Percentiles rank a stretch among this genome's conserved stretches.
Evolutionary conservation across 495 filamentous ascomycete genomes (phyloP).

Genomic region (Aspergillus taichungensis): DNA sequence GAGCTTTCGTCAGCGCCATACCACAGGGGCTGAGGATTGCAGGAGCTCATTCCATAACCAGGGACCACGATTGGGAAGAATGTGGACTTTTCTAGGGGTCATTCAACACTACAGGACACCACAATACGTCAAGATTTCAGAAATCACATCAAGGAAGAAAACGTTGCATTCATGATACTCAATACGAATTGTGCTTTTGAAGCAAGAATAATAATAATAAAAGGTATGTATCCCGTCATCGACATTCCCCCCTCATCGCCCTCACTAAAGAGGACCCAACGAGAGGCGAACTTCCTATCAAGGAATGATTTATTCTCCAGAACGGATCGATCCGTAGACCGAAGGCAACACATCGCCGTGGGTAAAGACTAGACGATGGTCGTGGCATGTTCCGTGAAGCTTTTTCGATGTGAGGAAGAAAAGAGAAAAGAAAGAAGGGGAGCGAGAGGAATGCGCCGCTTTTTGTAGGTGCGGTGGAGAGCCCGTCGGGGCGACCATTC

Average conservation of each 20-base stretch:
- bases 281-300: constrained; percentile 58
- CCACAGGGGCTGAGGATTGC: too few relatives aligned
- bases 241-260: constrained; percentile 58
- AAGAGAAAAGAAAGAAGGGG: constrained; percentile 24
- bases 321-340: constrained; percentile 40
- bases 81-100: too few relatives aligned
- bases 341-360: constrained; percentile 59
- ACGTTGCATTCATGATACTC: background rate
- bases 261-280: constrained; percentile 57
- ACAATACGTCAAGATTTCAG: too few relatives aligned
- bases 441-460: constrained; percentile 10
- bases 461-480: constrained; percentile 22
- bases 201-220: background rate
- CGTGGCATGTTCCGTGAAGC: constrained; percentile 55
- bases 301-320: constrained; percentile 49
- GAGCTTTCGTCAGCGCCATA: too few relatives aligned
- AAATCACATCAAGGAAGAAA: background rate
- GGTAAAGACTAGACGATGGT: constrained; percentile 47
- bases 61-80: too few relatives aligned
- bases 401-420: constrained; percentile 46
- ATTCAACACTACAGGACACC: too few relatives aligned
- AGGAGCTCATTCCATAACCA: too few relatives aligned
- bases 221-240: constrained; percentile 54
- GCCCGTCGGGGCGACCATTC: constrained; percentile 22
- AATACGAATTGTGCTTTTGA: background rate